These are phyloP conservation scores for Boletus subparvulus DNA, from an alignment of 768 basidiomycete genomes.

Conservation along the genomic window DNA sequence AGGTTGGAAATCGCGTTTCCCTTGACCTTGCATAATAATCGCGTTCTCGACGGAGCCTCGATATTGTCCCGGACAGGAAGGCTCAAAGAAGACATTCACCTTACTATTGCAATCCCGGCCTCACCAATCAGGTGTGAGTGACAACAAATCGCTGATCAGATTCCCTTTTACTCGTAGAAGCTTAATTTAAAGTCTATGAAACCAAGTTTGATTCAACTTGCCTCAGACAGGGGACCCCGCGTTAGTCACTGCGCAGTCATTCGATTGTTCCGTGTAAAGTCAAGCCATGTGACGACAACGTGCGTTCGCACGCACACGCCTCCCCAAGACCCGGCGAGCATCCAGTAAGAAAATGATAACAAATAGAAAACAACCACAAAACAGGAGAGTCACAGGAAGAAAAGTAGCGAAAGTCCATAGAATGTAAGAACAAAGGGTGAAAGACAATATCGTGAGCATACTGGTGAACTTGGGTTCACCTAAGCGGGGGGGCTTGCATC, in stretches of 20 bases:
- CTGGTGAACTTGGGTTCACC: conserved; percentile 11
- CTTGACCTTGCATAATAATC: conserved; percentile 8
- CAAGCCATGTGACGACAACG: conserved; percentile 17
- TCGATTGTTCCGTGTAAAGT: conserved; percentile 9
- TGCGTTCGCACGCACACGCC: conserved; percentile 14
- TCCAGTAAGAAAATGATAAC: background rate
- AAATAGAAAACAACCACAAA: conserved; percentile 1
- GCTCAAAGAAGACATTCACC: conserved; percentile 7
- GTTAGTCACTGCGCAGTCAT: conserved; percentile 12
- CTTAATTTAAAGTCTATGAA: background rate
- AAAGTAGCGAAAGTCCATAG: conserved; percentile 1
- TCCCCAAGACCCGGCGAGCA: background rate
- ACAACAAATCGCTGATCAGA: conserved; percentile 9
- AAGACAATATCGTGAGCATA: background rate
- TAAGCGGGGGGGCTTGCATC: background rate
- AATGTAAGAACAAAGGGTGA: background rate
- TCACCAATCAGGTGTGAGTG: conserved; percentile 23
- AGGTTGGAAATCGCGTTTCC: conserved; percentile 15
- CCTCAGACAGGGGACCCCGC: conserved; percentile 11
- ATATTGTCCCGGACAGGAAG: conserved; percentile 13
- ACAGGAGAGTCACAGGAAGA: background rate
- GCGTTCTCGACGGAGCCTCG: conserved; percentile 24
- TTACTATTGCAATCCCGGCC: conserved; percentile 9
- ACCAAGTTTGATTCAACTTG: conserved; percentile 10
- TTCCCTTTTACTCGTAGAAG: background rate